A percentile compares a stretch with the other conserved stretches of the same genome.
phyloP scores from a whole-genome alignment of 2,329 filamentous ascomycete genomes.

The Colletotrichum navitas region DNA sequence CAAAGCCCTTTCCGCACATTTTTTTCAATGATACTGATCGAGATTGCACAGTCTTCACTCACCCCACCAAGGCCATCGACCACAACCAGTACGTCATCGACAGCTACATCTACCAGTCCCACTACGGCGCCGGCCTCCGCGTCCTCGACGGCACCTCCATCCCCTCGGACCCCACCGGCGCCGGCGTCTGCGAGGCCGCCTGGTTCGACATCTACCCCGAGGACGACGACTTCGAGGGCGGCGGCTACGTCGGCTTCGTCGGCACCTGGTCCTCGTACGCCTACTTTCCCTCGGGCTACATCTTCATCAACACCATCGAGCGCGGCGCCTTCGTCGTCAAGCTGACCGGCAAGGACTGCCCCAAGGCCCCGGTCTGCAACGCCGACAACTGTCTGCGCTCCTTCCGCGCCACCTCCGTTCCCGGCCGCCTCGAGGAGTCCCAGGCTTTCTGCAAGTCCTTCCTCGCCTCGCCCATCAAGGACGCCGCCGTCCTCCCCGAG shows the following conservation, averaged over 20 bases:
- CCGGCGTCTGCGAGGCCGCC: conserved; percentile 58
- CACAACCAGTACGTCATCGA: conserved; percentile 63
- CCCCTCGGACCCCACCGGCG: conserved; percentile 58
- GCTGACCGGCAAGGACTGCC: conserved; percentile 44
- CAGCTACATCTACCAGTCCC: conserved; percentile 61
- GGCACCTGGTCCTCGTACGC: conserved; percentile 64
- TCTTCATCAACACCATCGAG: conserved; percentile 66
- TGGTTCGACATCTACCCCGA: conserved; percentile 66
- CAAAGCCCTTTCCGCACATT: rapidly evolving
- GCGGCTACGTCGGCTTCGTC: conserved; percentile 55
- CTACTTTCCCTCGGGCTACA: conserved; percentile 61
- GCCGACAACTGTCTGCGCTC: conserved; percentile 56
- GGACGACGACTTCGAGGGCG: conserved; percentile 56
- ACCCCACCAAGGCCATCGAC: conserved; percentile 57
- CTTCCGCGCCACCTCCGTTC: conserved; percentile 50
- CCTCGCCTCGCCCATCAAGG: conserved; percentile 40
- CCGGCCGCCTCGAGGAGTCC: conserved; percentile 50
- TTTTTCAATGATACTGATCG: conserved; percentile 44
- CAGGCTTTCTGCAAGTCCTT: conserved; percentile 50
- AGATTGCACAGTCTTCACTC: conserved; percentile 56
- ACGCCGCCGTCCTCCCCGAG: conserved; percentile 43
- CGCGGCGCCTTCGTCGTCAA: conserved; percentile 63
- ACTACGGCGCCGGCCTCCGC: conserved; percentile 64
- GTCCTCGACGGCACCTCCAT: conserved; percentile 55
- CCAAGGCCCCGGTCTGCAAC: conserved; percentile 46